Evolutionary conservation across 2,329 filamentous ascomycete genomes (phyloP).

Genomic region (Verticillium nubilum): DNA sequence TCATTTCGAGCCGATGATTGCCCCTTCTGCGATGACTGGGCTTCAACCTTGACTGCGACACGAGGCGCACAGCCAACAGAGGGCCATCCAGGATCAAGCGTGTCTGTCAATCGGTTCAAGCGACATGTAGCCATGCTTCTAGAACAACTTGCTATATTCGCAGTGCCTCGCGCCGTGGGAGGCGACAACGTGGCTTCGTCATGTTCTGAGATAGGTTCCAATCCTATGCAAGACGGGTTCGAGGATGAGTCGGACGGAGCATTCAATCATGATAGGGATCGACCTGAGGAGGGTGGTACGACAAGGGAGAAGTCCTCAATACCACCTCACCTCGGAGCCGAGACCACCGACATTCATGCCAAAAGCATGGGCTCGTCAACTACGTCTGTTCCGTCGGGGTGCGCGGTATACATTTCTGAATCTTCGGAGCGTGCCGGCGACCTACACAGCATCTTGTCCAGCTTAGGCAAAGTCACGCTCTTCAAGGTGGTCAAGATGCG

Average conservation of each 20-base stretch:
- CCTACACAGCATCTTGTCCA: not conserved
- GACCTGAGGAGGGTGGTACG: not conserved
- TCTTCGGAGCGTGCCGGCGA: not conserved
- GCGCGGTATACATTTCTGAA: not conserved
- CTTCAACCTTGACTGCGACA: slow-evolving; percentile 3
- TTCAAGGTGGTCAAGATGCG: not conserved
- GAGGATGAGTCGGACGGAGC: not conserved
- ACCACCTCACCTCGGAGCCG: not conserved
- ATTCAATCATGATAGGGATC: not conserved
- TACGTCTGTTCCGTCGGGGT: not conserved
- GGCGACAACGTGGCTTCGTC: not conserved
- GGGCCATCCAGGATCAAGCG: not conserved
- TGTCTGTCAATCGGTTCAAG: slow-evolving; percentile 1
- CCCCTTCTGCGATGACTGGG: slow-evolving; percentile 23
- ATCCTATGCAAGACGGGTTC: not conserved
- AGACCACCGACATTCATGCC: no score
- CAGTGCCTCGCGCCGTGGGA: not conserved
- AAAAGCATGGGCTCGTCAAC: not conserved
- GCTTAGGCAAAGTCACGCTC: not conserved
- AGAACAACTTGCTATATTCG: slow-evolving; percentile 9
- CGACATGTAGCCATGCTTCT: slow-evolving; percentile 6
- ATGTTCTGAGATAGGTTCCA: not conserved
- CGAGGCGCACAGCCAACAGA: not conserved
- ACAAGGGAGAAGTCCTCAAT: not conserved
- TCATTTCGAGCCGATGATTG: slow-evolving; percentile 17